Evolutionary conservation across 1,284 basidiomycete genomes (phyloP), one percentile per base, ranked within the genome.

Genomic region (Cutaneotrichosporon sp.): DNA sequence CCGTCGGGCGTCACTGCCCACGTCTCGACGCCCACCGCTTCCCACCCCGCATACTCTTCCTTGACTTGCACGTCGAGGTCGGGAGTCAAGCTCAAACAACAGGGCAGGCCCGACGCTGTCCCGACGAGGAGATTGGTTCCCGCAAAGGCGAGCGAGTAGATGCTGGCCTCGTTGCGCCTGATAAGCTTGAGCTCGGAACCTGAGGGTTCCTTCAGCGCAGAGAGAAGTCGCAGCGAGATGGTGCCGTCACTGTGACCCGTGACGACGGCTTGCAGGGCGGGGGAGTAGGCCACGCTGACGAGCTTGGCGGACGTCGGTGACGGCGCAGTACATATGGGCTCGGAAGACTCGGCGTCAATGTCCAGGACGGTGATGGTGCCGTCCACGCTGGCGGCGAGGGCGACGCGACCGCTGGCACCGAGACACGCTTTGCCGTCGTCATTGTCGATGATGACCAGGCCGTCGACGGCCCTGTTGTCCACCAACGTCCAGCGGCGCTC

Each of bases 171-270:
- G 60, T 81, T 83, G 17, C 85, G 77, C 44, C 72, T 70, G 62
- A 86, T 83, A 0, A 77, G 43, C 15, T 38, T 59, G n/a, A 52
- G 40, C 1, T 36, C 13, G 13, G 21, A 13, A 12, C 23, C 22
- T 15, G 33, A 50, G n/a, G 26, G 38, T 56, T 61, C 47, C 79
- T 77, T 1, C 79, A 77, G 55, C 2, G 52, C 7, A 12, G 39
- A 36, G 5, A 60, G 46, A 61, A 84, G 81, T 62, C 83, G 83
- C 1, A 88, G 57, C 7, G 77, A 73, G 0, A 85, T 77, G 4
- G 83, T 63, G 1, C 87, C 88, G n/a, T 73, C 73, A 0, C 75
- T 68, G n/a, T 83, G 80, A 1, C 86, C 87, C 2, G 83, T 84
- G 0, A 81, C 84, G 12, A 89, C 67, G 2, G 83, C 65, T 26